Evolutionary conservation across 768 basidiomycete genomes (phyloP), one percentile per base, ranked within the genome.

Genomic region (Tremella mesenterica): DNA sequence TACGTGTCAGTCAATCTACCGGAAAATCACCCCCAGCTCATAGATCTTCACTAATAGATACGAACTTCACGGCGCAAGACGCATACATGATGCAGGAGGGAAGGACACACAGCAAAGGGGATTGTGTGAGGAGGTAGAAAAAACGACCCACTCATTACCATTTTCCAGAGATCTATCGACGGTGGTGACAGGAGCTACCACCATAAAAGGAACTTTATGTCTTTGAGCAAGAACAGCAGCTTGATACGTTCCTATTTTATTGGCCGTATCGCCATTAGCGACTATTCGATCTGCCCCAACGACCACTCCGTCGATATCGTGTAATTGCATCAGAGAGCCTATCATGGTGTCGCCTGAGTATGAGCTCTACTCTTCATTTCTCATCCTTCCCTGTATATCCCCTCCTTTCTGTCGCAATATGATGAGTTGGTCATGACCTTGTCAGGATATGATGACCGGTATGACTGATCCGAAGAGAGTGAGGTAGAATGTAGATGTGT

Each of bases 211-310:
- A 25, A 93, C 86, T 8, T 80, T 79, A 73, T 92, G 90, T 25
- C 88, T 80, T 50, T 75, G 73, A 2, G 91, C 89, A 26, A 95
- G 78, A 20, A 93, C 88, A 4, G 93, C 90, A 16, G 92, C 90
- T 64, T 97, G 93, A 76, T 93, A 97, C 0, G 93, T 95, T 46
- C 91, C 91, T 67, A 96, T 86, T 78, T 97, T 97, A 79, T 97
- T 97, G 14, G 93, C 93, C 1, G 93, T 96, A 75, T 96, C 93
- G 3, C 93, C 93, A 65, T 97, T 96, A 69, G 76, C 80, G 1
- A 89, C 88, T 60, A 97, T 83, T 54, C 90, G 78, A 69, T 92
- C 89, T 14, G 89, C 88, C 33, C 89, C 88, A 31, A 91, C 89
- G 50, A 78, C 87, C 50, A 91, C 82, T 25, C 83, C 87, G 64